Evolutionary conservation across 2,329 filamentous ascomycete genomes (phyloP), one percentile per base, ranked within the genome.

Genomic region (Didymella pinodella): DNA sequence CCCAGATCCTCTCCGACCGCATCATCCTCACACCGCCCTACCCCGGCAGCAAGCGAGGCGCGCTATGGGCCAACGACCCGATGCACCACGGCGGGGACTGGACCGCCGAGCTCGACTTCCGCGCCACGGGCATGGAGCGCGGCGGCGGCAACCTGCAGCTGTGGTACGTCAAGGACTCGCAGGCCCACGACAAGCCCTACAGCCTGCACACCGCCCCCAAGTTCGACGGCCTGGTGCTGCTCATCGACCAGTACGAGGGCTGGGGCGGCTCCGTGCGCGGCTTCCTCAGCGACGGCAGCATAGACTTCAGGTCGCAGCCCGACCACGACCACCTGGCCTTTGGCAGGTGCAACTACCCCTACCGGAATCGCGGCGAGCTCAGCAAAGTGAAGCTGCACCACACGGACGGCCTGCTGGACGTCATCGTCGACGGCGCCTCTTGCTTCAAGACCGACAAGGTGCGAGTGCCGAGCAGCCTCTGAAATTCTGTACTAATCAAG

Each of bases 101-200:
- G 93, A 85, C 87, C 8, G 87, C 88, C 49, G 91, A 96, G 72
- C 83, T 98, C 67, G 89, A 95, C 73, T 97, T 99, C 79, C 87
- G 95, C 66, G 91, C 89, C 51, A 92, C 87, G 61, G 95, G 95
- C 7, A 89, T 90, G 63, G 95, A 98, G 74, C 84, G 91, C 67
- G 92, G 89, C 49, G 88, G 89, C 57, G 95, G 95, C 48, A 97
- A 96, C 79, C 82, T 99, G 67, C 94, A 98, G 78, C 84, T 99
- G 70, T 99, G 95, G 95, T 92, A 96, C 72, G 88, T 86, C 51
- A 88, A 87, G 68, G 85, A 91, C 60, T 90, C 90, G 31, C 80
- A 86, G 66, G 79, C 83, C 60, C 81, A 83, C 29, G 82, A 96
- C 54, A 89, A 88, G 54, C 85, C 88, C 25, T 85, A 86, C 64